Conservation (phyloP, 345 rosid genomes). For the Gossypium anomalum region DNA sequence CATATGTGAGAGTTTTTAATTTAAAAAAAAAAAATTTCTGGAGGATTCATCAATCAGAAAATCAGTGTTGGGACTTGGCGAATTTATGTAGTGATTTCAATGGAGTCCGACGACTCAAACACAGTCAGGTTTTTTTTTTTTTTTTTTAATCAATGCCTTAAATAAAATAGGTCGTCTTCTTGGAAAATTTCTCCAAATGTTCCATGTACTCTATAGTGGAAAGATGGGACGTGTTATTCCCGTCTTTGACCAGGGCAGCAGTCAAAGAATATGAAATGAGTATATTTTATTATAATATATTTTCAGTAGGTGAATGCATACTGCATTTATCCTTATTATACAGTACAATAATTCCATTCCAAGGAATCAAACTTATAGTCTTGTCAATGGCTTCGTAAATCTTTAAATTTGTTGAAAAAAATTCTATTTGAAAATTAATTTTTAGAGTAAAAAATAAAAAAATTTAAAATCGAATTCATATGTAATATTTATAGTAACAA, state of each 20-base stretch:
- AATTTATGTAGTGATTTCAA: background rate
- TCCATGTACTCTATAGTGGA: background rate
- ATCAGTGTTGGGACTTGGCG: background rate
- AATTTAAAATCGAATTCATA: fast-evolving
- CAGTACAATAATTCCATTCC: no score
- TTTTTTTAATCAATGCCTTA: background rate
- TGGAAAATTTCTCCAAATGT: background rate
- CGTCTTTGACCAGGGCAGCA: background rate
- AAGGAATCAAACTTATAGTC: no score
- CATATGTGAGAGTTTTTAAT: background rate
- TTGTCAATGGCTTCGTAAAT: no score
- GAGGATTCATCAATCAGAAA: background rate
- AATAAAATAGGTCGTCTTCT: background rate
- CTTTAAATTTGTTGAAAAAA: no score
- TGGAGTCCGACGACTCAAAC: background rate
- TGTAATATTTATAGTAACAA: no score
- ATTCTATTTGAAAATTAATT: no score
- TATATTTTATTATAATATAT: background rate
- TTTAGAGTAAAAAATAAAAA: no score
- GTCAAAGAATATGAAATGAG: background rate
- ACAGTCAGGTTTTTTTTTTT: background rate
- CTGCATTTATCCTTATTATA: no score
- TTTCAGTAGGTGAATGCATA: background rate
- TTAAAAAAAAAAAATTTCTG: background rate
- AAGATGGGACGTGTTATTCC: background rate